These are phyloP conservation scores for Yamadazyma laniorum DNA, from an alignment of 805 yeast genomes.

Conservation along the genomic window DNA sequence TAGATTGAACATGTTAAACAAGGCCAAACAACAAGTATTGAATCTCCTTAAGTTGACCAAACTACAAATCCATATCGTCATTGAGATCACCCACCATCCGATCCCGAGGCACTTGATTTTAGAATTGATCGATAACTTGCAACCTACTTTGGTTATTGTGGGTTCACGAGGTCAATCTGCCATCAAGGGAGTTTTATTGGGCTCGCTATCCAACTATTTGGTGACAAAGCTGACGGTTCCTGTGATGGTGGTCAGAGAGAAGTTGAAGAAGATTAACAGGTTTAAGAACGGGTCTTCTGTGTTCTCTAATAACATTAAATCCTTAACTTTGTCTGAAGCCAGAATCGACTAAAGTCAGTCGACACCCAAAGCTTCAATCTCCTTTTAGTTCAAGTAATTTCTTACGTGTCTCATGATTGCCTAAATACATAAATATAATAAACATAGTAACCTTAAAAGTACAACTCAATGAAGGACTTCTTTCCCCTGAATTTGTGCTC, in stretches of 20 bases:
- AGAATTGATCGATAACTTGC: constrained; percentile 66
- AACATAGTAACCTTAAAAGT: constrained; percentile 15
- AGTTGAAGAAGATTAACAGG: constrained; percentile 65
- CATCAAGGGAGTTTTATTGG: constrained; percentile 68
- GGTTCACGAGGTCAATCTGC: constrained; percentile 76
- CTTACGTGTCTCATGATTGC: not conserved
- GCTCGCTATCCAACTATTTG: constrained; percentile 68
- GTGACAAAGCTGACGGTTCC: constrained; percentile 72
- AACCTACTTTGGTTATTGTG: constrained; percentile 71
- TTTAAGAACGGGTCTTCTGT: constrained; percentile 48
- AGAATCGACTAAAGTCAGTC: constrained; percentile 39
- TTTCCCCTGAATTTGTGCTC: constrained; percentile 42
- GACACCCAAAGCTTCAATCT: not conserved
- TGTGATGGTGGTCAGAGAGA: constrained; percentile 76
- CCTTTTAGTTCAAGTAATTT: not conserved
- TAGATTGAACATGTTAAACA: constrained; percentile 38
- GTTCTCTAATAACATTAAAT: constrained; percentile 55
- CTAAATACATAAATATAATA: not conserved
- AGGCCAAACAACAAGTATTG: constrained; percentile 45
- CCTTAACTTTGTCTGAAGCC: constrained; percentile 49
- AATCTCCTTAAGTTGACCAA: constrained; percentile 60
- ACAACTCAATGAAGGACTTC: constrained; percentile 55
- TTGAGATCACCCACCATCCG: constrained; percentile 74
- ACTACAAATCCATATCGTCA: constrained; percentile 68
- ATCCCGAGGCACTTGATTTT: constrained; percentile 69